Percentiles rank a stretch among this genome's conserved stretches.
phyloP scores from a whole-genome alignment of 1,284 basidiomycete genomes.

The Lentinula novae-zelandiae region DNA sequence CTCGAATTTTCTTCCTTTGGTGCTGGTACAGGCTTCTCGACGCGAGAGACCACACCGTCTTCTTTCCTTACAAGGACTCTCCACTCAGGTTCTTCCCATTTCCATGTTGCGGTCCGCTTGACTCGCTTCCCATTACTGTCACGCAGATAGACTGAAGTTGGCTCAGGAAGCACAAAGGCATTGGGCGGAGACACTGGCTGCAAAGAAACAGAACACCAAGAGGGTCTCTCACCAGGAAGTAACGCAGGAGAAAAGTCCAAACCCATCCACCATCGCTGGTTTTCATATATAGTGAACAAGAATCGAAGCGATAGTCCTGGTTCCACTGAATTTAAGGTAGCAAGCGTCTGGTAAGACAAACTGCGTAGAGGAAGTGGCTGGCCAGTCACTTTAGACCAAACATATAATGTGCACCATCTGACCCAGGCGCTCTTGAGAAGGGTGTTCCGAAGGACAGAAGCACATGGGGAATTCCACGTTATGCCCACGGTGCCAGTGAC shows the following conservation, averaged over 20 bases:
- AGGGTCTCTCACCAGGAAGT: constrained; percentile 85
- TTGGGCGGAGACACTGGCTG: constrained; percentile 62
- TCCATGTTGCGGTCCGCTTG: constrained; percentile 76
- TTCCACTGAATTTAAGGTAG: constrained; percentile 26
- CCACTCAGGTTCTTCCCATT: constrained; percentile 89
- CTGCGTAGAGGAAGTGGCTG: constrained; percentile 40
- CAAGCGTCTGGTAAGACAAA: constrained; percentile 33
- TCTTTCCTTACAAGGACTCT: constrained; percentile 64
- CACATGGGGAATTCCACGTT: constrained; percentile 66
- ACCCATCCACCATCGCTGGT: constrained; percentile 93
- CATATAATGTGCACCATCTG: constrained; percentile 51
- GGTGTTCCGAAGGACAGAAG: constrained; percentile 43
- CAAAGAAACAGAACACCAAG: constrained; percentile 72
- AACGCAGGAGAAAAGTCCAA: constrained; percentile 93
- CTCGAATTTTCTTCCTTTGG: constrained; percentile 43
- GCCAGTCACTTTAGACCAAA: constrained; percentile 50
- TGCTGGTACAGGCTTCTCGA: constrained; percentile 56
- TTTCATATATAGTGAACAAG: constrained; percentile 87
- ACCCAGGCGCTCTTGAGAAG: constrained; percentile 66
- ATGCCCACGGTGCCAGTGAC: constrained; percentile 56
- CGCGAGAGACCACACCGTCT: constrained; percentile 41
- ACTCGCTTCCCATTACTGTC: constrained; percentile 43
- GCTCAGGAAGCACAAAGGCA: constrained; percentile 58
- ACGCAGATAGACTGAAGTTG: constrained; percentile 50
- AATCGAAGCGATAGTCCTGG: constrained; percentile 59